Base-by-base conservation (phyloP, 768 basidiomycete species). In the Amanita molliuscula region DNA sequence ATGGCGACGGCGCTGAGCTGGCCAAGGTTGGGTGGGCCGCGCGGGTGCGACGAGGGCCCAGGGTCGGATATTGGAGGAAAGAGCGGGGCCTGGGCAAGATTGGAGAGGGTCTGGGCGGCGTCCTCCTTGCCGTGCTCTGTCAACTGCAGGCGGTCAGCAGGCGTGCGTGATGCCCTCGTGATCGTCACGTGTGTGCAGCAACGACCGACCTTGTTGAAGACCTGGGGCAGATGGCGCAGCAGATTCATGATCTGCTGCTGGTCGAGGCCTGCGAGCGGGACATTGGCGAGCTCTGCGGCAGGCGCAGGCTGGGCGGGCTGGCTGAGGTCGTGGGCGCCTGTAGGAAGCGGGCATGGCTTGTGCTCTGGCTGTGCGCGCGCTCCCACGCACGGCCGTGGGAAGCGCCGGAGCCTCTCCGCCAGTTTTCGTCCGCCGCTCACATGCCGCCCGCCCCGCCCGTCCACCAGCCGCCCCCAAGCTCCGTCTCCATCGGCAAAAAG, bases 401-500 rank as follows among this genome's bases (percentile, higher is more conserved):
- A 23, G 10, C 16, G 23, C 9, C 29, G 23, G 11, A 26, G 35
- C 15, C 35, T 26, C 41, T 23, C 21, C 25, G 26, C 42, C n/a
- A 44, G 42, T 44, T 44, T 44, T 44, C 29, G 28, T 16, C 25
- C 36, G 34, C 20, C 20, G 23, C 47, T 40, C 37, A 63, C 62
- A 67, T 66, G 66, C 67, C 65, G 44, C 44, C 51, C 36, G 51
- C 44, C 25, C 63, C 53, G 56, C 61, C 56, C 55, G 62, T 57
- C 25, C 67, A 62, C 61, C 68, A 66, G 62, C 68, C 62, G 52
- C 70, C 71, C 44, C 89, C 85, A 31, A 84, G 81, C 53, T 87
- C 88, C 46, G 78, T 91, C 13, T 89, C 90, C 20, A 88, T 88
- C 55, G 91, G 91, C 57, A 95, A 95, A 72, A 88, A 90, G 60